Percentiles rank a stretch among this genome's conserved stretches.
These are phyloP conservation scores for Lepiota venenata DNA, from an alignment of 768 basidiomycete species.

Conservation along the genomic window DNA sequence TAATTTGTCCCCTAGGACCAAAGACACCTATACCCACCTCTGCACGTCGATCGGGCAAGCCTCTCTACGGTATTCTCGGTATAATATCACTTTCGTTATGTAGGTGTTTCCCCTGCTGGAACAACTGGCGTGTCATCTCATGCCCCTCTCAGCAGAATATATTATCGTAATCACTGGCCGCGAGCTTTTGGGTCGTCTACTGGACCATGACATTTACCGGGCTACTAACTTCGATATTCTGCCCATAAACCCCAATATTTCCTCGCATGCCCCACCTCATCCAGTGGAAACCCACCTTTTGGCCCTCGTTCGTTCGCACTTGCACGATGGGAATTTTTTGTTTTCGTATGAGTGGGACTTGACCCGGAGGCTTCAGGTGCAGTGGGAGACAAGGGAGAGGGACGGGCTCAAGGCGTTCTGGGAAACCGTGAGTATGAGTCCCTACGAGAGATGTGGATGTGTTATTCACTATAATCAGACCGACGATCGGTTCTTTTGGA, in stretches of 20 bases:
- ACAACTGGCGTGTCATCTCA: neutral
- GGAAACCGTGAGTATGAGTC: conserved; percentile 63
- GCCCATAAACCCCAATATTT: conserved; percentile 72
- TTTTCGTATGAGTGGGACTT: conserved; percentile 92
- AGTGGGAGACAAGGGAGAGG: conserved; percentile 56
- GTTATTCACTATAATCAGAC: conserved; percentile 41
- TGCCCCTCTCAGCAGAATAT: conserved; percentile 75
- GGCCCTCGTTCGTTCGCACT: conserved; percentile 81
- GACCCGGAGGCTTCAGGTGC: conserved; percentile 82
- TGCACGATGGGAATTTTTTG: conserved; percentile 76
- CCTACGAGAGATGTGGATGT: neutral
- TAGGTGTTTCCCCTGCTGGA: conserved; percentile 30
- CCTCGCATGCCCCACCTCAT: conserved; percentile 67
- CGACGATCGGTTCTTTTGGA: conserved; percentile 99
- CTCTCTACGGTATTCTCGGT: conserved; percentile 74
- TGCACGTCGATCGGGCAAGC: conserved; percentile 58
- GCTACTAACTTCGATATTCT: conserved; percentile 91
- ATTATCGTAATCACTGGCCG: conserved; percentile 85
- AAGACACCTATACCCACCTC: conserved; percentile 50
- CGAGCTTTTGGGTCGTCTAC: conserved; percentile 70
- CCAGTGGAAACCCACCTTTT: conserved; percentile 87
- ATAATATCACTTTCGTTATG: conserved; percentile 75
- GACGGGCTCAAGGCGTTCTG: conserved; percentile 60
- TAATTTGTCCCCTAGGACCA: conserved; percentile 35
- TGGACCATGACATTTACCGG: conserved; percentile 84